Percentiles rank a stretch among this genome's conserved stretches.
These are phyloP conservation scores for Lipomyces yamadae DNA, from an alignment of 805 yeast species.

Conservation along the genomic window DNA sequence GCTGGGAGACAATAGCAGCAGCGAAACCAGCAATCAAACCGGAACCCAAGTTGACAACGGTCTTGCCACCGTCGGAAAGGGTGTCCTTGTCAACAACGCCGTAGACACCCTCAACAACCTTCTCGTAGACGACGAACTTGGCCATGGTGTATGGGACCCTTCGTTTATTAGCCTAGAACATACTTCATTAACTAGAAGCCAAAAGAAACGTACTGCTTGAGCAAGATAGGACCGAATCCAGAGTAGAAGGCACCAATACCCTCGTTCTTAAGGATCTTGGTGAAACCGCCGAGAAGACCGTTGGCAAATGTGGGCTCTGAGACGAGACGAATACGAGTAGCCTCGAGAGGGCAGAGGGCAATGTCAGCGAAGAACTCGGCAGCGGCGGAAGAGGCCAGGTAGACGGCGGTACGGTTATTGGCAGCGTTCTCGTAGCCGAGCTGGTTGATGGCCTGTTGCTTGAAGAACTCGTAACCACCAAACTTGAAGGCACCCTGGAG, in stretches of 20 bases:
- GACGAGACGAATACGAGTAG: constrained; percentile 92
- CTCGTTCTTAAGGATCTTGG: constrained; percentile 64
- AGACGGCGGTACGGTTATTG: constrained; percentile 72
- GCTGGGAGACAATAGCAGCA: constrained; percentile 94
- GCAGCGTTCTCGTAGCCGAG: constrained; percentile 65
- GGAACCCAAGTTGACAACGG: constrained; percentile 91
- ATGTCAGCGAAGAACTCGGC: constrained; percentile 94
- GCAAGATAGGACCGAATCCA: constrained; percentile 91
- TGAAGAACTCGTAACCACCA: constrained; percentile 91
- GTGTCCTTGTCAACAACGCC: constrained; percentile 66
- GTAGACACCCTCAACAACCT: constrained; percentile 81
- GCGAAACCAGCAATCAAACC: constrained; percentile 97
- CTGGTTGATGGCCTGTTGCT: constrained; percentile 69
- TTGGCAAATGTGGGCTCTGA: constrained; percentile 83
- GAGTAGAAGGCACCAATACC: constrained; percentile 79
- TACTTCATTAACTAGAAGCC: too few relatives aligned
- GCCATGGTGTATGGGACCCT: constrained; percentile 93
- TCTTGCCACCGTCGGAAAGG: constrained; percentile 75
- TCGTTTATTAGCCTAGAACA: too few relatives aligned
- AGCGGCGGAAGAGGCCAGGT: constrained; percentile 81
- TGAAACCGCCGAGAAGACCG: constrained; percentile 66
- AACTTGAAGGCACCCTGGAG: constrained; percentile 96
- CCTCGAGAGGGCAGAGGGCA: constrained; percentile 89
- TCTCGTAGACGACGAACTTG: constrained; percentile 92
- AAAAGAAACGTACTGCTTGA: constrained; percentile 60